Evolutionary conservation across 2,329 filamentous ascomycete genomes (phyloP).

Genomic region (Trichoderma lentiforme): DNA sequence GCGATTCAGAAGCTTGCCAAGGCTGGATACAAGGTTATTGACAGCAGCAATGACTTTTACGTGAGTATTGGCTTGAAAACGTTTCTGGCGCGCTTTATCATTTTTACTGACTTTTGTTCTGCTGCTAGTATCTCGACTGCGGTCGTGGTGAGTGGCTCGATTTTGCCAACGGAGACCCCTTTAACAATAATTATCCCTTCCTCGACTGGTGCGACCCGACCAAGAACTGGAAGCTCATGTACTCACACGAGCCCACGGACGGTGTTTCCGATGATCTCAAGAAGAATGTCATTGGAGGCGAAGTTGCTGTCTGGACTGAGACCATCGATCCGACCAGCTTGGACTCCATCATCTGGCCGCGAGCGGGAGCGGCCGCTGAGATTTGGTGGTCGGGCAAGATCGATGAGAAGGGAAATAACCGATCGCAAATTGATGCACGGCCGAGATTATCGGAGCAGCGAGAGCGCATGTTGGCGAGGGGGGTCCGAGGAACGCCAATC

Average conservation of each 20-base stretch:
- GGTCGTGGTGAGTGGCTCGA: slow-evolving; percentile 77
- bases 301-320: slow-evolving; percentile 80
- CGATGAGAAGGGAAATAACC: slow-evolving; percentile 63
- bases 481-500: slow-evolving; percentile 61
- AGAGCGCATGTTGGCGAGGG: slow-evolving; percentile 68
- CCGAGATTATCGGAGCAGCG: slow-evolving; percentile 72
- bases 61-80: slow-evolving; percentile 40
- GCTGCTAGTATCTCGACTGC: slow-evolving; percentile 71
- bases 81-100: background rate
- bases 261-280: slow-evolving; percentile 59
- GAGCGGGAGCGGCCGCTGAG: slow-evolving; percentile 70
- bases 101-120: background rate
- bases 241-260: slow-evolving; percentile 71
- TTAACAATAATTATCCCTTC: slow-evolving; percentile 58
- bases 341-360: slow-evolving; percentile 75
- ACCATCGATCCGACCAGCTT: slow-evolving; percentile 69
- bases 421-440: slow-evolving; percentile 66
- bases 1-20: slow-evolving; percentile 59
- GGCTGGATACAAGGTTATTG: slow-evolving; percentile 67
- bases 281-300: slow-evolving; percentile 73
- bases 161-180: slow-evolving; percentile 57
- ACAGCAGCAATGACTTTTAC: slow-evolving; percentile 75
- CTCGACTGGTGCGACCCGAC: slow-evolving; percentile 75
- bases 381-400: slow-evolving; percentile 74
- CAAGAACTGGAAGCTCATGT: slow-evolving; percentile 80